These are phyloP conservation scores for Clavispora carvajalis DNA, from an alignment of 805 yeast genomes.

Conservation along the genomic window DNA sequence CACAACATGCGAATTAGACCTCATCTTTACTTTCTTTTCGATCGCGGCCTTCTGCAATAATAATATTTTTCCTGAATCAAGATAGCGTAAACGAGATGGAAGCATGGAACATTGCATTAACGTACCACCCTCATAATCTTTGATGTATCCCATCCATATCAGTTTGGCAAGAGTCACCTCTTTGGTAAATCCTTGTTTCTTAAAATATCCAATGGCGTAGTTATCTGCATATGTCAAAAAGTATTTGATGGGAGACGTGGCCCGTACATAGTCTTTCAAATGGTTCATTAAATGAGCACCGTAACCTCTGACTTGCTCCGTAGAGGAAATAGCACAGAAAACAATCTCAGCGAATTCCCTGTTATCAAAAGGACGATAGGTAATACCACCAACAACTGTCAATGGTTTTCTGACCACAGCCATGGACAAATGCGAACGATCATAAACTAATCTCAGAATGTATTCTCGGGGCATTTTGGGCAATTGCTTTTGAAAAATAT, in stretches of 20 bases:
- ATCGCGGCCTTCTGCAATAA: constrained; percentile 90
- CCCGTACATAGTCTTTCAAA: constrained; percentile 87
- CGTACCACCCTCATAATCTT: constrained; percentile 98
- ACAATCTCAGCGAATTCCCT: constrained; percentile 96
- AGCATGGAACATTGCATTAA: constrained; percentile 95
- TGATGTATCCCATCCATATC: constrained; percentile 97
- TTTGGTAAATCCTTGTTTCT: constrained; percentile 96
- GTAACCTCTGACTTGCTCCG: constrained; percentile 97
- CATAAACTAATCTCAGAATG: constrained; percentile 90
- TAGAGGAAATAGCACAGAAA: constrained; percentile 94
- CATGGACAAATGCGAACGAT: constrained; percentile 88
- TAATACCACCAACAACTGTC: constrained; percentile 96
- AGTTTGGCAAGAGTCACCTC: constrained; percentile 81
- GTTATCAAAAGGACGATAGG: constrained; percentile 88
- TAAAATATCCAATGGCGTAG: constrained; percentile 97
- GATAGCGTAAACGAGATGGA: constrained; percentile 72
- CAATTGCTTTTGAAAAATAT: constrained; percentile 92
- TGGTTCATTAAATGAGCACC: constrained; percentile 99
- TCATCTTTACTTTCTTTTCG: constrained; percentile 70
- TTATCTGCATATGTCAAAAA: constrained; percentile 96
- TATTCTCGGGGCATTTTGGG: constrained; percentile 99
- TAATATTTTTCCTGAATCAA: constrained; percentile 82
- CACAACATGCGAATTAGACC: constrained; percentile 74
- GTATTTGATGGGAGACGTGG: constrained; percentile 78
- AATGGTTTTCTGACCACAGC: constrained; percentile 92